Conservation (phyloP, 2,329 filamentous ascomycete species). For the Hypoxylon rubiginosum region DNA sequence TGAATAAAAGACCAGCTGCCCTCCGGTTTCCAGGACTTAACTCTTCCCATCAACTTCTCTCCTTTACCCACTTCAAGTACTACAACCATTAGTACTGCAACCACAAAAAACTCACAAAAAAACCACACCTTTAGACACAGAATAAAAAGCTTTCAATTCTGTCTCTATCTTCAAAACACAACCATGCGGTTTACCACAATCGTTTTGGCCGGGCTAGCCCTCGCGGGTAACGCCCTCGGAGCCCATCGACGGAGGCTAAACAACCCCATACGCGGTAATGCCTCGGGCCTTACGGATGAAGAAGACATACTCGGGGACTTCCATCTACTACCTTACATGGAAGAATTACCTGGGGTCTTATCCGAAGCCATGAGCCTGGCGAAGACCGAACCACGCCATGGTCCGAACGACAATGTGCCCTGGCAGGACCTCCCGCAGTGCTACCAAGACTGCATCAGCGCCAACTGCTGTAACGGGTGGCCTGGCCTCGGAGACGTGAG, state of each 20-base stretch:
- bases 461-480: constrained; percentile 18
- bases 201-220: background rate
- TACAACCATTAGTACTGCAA: background rate
- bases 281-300: background rate
- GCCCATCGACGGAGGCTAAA: background rate
- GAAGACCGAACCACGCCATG: background rate
- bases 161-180: background rate
- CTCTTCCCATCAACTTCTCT: too few species aligned
- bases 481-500: constrained; percentile 14
- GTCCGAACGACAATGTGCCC: constrained; percentile 1
- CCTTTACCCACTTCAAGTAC: too few species aligned
- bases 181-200: constrained; percentile 2
- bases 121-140: background rate
- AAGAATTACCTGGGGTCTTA: background rate
- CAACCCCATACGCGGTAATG: background rate
- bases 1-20: too few species aligned
- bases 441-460: constrained; percentile 10
- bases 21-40: too few species aligned
- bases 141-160: background rate
- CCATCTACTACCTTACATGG: background rate
- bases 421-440: constrained; percentile 7
- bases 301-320: constrained; percentile 10
- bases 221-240: constrained; percentile 1
- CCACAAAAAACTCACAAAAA: background rate
- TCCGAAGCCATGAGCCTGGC: background rate